Base-by-base conservation (phyloP, 257 asterid species). In the Datura wrightii region DNA sequence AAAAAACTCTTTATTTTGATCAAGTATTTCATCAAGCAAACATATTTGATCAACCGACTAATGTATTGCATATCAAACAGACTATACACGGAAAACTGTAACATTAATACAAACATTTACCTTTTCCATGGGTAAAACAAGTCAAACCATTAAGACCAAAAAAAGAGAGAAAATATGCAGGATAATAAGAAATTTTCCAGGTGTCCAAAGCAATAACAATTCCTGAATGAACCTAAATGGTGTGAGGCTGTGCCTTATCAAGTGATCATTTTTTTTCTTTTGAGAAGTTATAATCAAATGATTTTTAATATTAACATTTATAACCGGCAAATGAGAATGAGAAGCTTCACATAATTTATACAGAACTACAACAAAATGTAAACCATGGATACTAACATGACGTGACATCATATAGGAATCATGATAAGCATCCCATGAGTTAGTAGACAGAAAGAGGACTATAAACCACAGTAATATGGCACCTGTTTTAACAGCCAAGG, bases 401-500 rank as follows among this genome's bases (percentile, higher is more conserved):
- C 13, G 79, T 71, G 0, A 5, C 42, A 52, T 9, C 63, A 76
- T 50, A 78, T 31, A 8, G 9, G 46, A 69, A 69, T 52, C 39
- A 50, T 78, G 82, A 78, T 52, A 78, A 31, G 41, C 60, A 37
- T 53, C 60, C 48, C 52, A 34, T 50, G 81, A 50, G 39, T 31
- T 76, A 1, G 60, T 31, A 24, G 60, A 76, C 1, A 76, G 81
- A 62, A 50, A 76, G 62, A 48, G 60, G n/a, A 78, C 63, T 78
- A 53, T 14, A 34, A 14, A 14, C 81, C 60, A 74, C 13, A 50
- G 52, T 37, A 31, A 52, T 15, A 53, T 52, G 19, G 50, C 62
- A 82, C 46, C 44, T 81, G 59, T 60, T 42, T 65, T 24, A 18
- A 81, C 46, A 41, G 80, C 72, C 31, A 52, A 79, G 84, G 87